These are phyloP conservation scores for Chlamydomonas sp. DNA, from an alignment of 139 green algal genomes.

Conservation along the genomic window DNA sequence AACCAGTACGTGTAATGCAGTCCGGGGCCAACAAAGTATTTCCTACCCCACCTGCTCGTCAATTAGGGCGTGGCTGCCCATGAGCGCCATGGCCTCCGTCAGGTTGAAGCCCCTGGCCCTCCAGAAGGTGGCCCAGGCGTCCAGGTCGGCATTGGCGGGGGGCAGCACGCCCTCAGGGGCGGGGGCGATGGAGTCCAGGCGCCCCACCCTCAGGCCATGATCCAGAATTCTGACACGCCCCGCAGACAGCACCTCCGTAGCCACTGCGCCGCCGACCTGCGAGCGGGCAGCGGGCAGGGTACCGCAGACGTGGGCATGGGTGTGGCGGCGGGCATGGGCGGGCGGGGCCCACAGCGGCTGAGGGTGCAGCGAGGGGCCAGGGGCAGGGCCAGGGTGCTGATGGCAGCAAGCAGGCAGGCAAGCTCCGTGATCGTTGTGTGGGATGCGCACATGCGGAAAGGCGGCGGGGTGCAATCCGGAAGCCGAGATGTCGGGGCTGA, in stretches of 20 bases:
- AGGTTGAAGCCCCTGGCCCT: neutral
- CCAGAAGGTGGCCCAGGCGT: neutral
- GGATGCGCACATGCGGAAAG: too few relatives aligned
- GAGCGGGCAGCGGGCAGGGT: neutral
- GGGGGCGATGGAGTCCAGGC: neutral
- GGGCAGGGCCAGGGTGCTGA: too few relatives aligned
- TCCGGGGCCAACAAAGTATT: neutral
- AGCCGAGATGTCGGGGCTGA: neutral
- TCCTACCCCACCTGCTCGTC: neutral
- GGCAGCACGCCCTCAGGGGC: neutral
- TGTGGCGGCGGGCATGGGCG: too few relatives aligned
- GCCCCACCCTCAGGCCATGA: neutral
- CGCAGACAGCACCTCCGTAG: neutral
- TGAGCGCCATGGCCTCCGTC: neutral
- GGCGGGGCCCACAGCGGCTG: too few relatives aligned
- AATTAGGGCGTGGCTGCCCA: conserved; percentile 1
- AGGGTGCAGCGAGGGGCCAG: too few relatives aligned
- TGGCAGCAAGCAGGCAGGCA: too few relatives aligned
- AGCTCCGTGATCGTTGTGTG: too few relatives aligned
- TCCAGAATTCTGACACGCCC: neutral
- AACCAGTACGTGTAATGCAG: too few relatives aligned
- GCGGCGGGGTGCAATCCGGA: neutral
- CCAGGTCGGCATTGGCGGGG: neutral
- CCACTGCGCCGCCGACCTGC: conserved; percentile 11
- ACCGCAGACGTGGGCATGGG: too few relatives aligned